Evolutionary conservation across 768 basidiomycete species (phyloP), one percentile per base, ranked within the genome.

Genomic region (Rhodotorula sphaerocarpa): DNA sequence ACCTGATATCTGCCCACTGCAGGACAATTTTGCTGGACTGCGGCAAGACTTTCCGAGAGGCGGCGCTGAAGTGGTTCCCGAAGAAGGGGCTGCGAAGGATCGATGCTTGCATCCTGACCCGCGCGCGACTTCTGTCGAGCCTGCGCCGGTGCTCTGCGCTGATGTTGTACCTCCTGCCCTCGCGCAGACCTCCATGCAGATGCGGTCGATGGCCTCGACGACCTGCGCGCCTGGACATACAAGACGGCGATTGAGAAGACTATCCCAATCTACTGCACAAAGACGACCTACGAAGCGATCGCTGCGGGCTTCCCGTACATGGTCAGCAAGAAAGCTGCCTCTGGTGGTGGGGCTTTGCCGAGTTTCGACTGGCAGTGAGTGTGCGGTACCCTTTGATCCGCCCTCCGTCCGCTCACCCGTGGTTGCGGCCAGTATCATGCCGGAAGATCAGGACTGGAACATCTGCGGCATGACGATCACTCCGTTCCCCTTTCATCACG

Each of bases 131-230:
- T 65, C 70, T 71, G 45, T 31, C n/a, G 41, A 39, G 18, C 30
- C 55, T 16, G 25, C 5, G 15, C 42, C 7, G 21, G 42, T 43
- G 6, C n/a, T 36, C 52, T 10, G 11, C 21, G 14, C 42, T 14
- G 11, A 43, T 20, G 14, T 23, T 12, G 7, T 21, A 15, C 21
- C 7, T 20, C 42, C 7, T 23, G 14, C 28, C 27, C 16, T 27
- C 5, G 16, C 43, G 18, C 50, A 59, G 50, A 51, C 43, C 48
- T 50, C 43, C 48, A 55, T 28, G 53, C 54, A 23, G 76, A 77
- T 59, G 90, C 90, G 11, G 87, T 89, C 79, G 89, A 89, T 71
- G 90, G 90, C 15, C 75, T 93, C 57, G 90, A 93, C 76, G 90
- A 93, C 75, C 77, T 91, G 36, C 80, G 90, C 79, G 86, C 80